phyloP scores from a whole-genome alignment of 495 filamentous ascomycete species.

The Hyaloscypha finlandica region DNA sequence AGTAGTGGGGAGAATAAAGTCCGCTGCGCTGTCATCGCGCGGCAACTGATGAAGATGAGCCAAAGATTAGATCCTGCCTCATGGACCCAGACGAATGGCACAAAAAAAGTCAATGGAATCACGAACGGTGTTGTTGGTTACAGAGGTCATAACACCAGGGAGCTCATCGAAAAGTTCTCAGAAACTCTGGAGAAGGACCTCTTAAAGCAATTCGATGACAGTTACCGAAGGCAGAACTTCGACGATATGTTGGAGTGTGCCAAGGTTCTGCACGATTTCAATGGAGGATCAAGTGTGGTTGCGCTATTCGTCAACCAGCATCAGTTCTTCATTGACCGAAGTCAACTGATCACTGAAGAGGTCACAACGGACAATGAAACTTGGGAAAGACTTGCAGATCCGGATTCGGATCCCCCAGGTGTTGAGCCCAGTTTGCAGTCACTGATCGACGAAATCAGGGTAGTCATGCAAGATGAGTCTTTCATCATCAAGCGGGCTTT shows the following conservation, averaged over 20 bases:
- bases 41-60: slow-evolving; percentile 85
- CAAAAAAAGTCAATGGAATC: slow-evolving; percentile 59
- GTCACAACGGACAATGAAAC: slow-evolving; percentile 77
- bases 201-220: slow-evolving; percentile 93
- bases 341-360: slow-evolving; percentile 88
- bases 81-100: slow-evolving; percentile 59
- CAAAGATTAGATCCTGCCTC: slow-evolving; percentile 75
- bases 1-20: slow-evolving; percentile 85
- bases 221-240: slow-evolving; percentile 89
- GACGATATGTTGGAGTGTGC: slow-evolving; percentile 97
- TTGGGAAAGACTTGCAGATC: slow-evolving; percentile 91
- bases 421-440: slow-evolving; percentile 92
- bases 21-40: slow-evolving; percentile 84
- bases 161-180: slow-evolving; percentile 94
- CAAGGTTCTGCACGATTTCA: slow-evolving; percentile 92
- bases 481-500: slow-evolving; percentile 95
- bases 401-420: slow-evolving; percentile 85
- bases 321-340: slow-evolving; percentile 95
- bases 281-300: slow-evolving; percentile 90
- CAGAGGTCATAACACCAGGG: slow-evolving; percentile 68
- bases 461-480: slow-evolving; percentile 96
- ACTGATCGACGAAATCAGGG: slow-evolving; percentile 87
- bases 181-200: slow-evolving; percentile 95
- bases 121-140: slow-evolving; percentile 48
- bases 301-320: slow-evolving; percentile 98